phyloP scores from a whole-genome alignment of 371 early-diverging fungal species.

The Basidiobolus meristosporus region DNA sequence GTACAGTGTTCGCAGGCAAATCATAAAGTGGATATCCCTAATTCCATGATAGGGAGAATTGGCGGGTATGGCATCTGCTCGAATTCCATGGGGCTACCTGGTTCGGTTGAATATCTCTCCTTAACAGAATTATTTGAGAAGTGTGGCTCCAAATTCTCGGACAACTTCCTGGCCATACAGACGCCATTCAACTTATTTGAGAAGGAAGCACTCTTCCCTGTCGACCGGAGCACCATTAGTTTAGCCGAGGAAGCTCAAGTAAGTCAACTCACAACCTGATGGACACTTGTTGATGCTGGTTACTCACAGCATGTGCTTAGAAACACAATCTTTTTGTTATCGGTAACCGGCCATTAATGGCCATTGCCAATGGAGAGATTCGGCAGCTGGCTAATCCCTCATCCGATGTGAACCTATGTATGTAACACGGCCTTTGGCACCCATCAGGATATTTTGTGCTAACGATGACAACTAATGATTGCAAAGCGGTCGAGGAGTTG shows the following conservation, averaged over 20 bases:
- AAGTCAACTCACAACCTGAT: not conserved
- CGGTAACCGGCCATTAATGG: constrained; percentile 52
- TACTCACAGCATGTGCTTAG: constrained; percentile 4
- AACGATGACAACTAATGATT: too few relatives aligned
- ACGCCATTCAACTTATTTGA: constrained; percentile 66
- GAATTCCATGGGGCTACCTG: constrained; percentile 35
- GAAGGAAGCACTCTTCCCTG: constrained; percentile 22
- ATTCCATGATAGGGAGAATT: constrained; percentile 17
- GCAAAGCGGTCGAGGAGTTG: too few relatives aligned
- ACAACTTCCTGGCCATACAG: constrained; percentile 38
- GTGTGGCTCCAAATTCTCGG: constrained; percentile 12
- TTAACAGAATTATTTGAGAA: constrained; percentile 13
- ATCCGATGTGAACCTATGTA: not conserved
- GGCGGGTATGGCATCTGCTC: constrained; percentile 53
- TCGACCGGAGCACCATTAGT: constrained; percentile 12
- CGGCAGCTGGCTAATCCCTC: constrained; percentile 24
- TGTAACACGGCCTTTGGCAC: not conserved
- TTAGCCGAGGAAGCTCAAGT: constrained; percentile 32
- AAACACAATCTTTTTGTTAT: constrained; percentile 33
- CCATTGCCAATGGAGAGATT: constrained; percentile 42
- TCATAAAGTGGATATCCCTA: not conserved
- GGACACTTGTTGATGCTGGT: not conserved
- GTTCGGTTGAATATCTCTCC: constrained; percentile 35
- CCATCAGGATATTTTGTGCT: too few relatives aligned
- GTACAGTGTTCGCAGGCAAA: constrained; percentile 5